Evolutionary conservation across 2,329 filamentous ascomycete genomes (phyloP).

Genomic region (Colletotrichum caudatum): DNA sequence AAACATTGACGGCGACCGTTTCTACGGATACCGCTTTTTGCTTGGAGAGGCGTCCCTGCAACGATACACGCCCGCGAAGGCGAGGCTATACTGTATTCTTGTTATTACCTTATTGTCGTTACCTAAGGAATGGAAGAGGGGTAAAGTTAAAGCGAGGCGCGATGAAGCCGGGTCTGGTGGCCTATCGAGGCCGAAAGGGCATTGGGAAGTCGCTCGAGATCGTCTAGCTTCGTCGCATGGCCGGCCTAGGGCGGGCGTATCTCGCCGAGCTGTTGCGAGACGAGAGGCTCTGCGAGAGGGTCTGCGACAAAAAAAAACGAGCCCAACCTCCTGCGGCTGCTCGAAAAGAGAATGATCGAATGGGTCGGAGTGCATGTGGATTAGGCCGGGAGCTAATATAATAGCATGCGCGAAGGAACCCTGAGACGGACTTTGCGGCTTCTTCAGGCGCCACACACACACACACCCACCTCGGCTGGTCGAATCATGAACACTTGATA

Average conservation of each 20-base stretch:
- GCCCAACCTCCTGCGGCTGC: slow-evolving; percentile 8
- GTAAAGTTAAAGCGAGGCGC: slow-evolving; percentile 1
- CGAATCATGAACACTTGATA: not conserved
- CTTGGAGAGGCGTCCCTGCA: slow-evolving; percentile 1
- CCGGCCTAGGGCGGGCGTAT: too few relatives aligned
- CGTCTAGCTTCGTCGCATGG: not conserved
- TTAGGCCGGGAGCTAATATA: not conserved
- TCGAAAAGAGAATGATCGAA: not conserved
- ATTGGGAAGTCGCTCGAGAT: not conserved
- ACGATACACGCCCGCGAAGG: not conserved
- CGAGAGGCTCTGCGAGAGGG: slow-evolving; percentile 13
- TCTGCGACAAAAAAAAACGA: not conserved
- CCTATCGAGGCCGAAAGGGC: not conserved
- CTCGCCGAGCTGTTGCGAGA: not conserved
- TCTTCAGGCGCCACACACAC: not conserved
- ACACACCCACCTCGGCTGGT: not conserved
- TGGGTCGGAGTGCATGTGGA: not conserved
- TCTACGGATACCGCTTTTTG: slow-evolving; percentile 24
- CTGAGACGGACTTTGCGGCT: not conserved
- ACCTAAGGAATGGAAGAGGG: not conserved
- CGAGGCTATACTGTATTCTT: not conserved
- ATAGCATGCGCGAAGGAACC: not conserved
- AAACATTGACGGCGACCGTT: slow-evolving; percentile 37
- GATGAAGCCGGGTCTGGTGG: not conserved
- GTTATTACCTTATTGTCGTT: not conserved